Base-by-base conservation (phyloP, 768 basidiomycete species). In the Kwoniella botswanensis region DNA sequence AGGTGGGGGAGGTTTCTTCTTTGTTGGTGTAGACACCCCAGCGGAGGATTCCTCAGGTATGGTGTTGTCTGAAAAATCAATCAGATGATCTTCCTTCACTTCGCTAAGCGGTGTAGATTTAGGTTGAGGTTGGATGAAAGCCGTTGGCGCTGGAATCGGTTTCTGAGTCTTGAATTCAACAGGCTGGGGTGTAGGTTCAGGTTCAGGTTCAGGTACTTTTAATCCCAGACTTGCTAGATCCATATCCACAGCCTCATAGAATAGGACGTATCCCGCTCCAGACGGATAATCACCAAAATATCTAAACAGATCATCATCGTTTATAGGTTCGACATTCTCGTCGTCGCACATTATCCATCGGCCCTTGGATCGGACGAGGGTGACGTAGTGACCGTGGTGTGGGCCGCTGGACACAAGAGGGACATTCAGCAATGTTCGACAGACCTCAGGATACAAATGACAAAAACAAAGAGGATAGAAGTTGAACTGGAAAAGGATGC, bases 311-410 rank as follows among this genome's bases (percentile, higher is more conserved):
- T 98, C 96, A 60, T 86, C 86, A 83, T 98, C 96, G 75, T 91
- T 89, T 79, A 99, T 91, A 1, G 90, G 86, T 56, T 91, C 91
- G 63, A 99, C 93, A 70, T 89, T 92, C 76, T 97, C 93, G 83
- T 99, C 97, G 84, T 99, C 97, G 77, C 98, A 98, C 60, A 96
- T 87, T 70, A 93, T 87, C 97, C 97, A 99, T 60, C 87, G 73
- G 50, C 89, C 91, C 71, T 88, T 87, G 2, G 92, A 91, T 82
- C 93, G 93, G 83, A 98, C 91, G 78, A 98, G 90, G 75, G 95
- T 92, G 75, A 98, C 90, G 83, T 99, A 99, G 86, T 99, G 97
- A 0, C 97, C 97, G 78, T 98, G 97, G 81, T 97, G 92, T n/a
- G 94, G 94, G 5, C 96, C 96, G 78, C 95, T 97, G 79, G 26